Evolutionary conservation across 2,329 filamentous ascomycete species (phyloP).

Genomic region (Macrophomina pseudophaseolina): DNA sequence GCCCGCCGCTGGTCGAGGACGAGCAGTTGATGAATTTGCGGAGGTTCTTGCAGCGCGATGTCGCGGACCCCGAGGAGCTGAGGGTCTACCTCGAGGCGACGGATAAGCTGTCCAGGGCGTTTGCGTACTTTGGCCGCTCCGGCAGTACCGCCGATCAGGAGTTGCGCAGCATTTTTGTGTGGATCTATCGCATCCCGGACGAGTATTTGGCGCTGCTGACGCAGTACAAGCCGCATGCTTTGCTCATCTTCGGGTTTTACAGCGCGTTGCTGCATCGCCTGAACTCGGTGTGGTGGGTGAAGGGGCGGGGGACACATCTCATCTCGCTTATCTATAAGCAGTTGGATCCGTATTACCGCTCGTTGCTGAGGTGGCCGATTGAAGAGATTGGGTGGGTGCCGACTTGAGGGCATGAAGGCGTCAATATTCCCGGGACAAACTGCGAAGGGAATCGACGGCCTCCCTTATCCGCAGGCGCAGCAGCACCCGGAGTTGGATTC

Average conservation of each 20-base stretch:
- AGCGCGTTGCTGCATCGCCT: slow-evolving; percentile 10
- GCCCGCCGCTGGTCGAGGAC: slow-evolving; percentile 32
- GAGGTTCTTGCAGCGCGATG: slow-evolving; percentile 14
- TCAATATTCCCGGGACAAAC: too few relatives aligned
- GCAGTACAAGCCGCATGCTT: not conserved
- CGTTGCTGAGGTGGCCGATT: slow-evolving; percentile 12
- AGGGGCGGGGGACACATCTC: slow-evolving; percentile 17
- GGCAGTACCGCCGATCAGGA: not conserved
- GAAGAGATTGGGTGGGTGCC: slow-evolving; percentile 18
- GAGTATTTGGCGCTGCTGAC: slow-evolving; percentile 4
- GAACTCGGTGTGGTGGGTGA: slow-evolving; percentile 20
- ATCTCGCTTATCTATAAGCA: slow-evolving; percentile 4
- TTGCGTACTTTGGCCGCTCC: not conserved
- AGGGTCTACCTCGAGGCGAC: slow-evolving; percentile 9
- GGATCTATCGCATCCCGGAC: slow-evolving; percentile 10
- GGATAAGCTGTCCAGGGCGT: slow-evolving; percentile 12
- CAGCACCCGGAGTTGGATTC: too few relatives aligned
- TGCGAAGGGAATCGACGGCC: too few relatives aligned
- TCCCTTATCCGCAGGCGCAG: too few relatives aligned
- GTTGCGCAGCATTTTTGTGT: slow-evolving; percentile 6
- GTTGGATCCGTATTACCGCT: slow-evolving; percentile 3
- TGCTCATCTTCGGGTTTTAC: slow-evolving; percentile 20
- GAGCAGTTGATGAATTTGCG: slow-evolving; percentile 36
- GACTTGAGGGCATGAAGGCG: not conserved
- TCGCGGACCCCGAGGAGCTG: not conserved